A percentile compares a stretch with the other conserved stretches of the same genome.
Conservation (phyloP, 768 basidiomycete species). For the Astraeus odoratus region DNA sequence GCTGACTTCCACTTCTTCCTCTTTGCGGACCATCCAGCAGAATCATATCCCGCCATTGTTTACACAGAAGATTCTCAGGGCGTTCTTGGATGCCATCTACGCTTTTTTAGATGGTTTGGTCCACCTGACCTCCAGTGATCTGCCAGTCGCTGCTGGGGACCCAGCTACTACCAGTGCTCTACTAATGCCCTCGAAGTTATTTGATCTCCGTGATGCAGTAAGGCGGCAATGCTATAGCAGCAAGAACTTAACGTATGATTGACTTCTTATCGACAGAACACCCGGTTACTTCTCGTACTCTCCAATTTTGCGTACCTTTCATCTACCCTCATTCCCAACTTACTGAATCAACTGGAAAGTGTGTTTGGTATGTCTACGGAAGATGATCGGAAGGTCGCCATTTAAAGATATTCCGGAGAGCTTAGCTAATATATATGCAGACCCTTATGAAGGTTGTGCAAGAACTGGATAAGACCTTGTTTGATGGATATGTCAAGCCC, state of each 20-base stretch:
- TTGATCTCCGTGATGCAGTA: conserved; percentile 61
- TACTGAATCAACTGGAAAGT: conserved; percentile 75
- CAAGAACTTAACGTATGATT: conserved; percentile 2
- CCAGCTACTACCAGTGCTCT: conserved; percentile 4
- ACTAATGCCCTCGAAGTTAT: conserved; percentile 21
- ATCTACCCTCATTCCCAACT: conserved; percentile 61
- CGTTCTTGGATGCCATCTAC: conserved; percentile 82
- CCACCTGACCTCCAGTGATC: conserved; percentile 68
- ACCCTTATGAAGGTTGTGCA: conserved; percentile 70
- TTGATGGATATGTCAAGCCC: conserved; percentile 80
- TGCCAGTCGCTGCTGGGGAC: conserved; percentile 26
- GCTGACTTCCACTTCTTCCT: conserved; percentile 37
- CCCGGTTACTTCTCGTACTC: conserved; percentile 77
- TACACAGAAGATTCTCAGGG: conserved; percentile 66
- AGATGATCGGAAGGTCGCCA: conserved; percentile 62
- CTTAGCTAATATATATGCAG: conserved; percentile 27
- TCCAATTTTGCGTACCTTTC: conserved; percentile 82
- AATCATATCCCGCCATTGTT: conserved; percentile 57
- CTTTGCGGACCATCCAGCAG: conserved; percentile 51
- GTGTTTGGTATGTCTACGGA: conserved; percentile 65
- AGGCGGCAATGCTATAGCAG: conserved; percentile 16
- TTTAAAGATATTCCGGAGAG: not conserved
- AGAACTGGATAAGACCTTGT: conserved; percentile 83
- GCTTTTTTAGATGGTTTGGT: conserved; percentile 83
- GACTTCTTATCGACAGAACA: conserved; percentile 50